Percentiles rank a stretch among this genome's conserved stretches.
These are phyloP conservation scores for Diaporthe ilicicola DNA, from an alignment of 2,329 filamentous ascomycete genomes.

Conservation along the genomic window DNA sequence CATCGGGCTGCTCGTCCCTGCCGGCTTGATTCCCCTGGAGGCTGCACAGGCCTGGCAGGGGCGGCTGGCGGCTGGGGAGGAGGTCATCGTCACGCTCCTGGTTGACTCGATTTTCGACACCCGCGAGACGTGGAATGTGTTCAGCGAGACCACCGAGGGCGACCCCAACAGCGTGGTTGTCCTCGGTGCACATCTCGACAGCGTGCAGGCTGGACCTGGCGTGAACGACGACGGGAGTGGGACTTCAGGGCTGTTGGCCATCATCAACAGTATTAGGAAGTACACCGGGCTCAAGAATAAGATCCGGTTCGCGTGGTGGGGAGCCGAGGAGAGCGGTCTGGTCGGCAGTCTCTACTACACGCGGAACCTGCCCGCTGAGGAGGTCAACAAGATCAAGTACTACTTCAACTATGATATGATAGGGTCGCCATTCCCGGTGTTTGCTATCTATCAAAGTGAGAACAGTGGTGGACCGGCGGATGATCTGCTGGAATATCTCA, in stretches of 20 bases:
- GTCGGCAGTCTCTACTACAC: constrained; percentile 48
- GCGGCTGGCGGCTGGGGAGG: constrained; percentile 36
- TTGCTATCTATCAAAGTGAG: constrained; percentile 44
- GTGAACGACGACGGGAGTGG: constrained; percentile 58
- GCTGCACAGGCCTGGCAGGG: constrained; percentile 39
- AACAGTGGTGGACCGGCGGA: neutral
- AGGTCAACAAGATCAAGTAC: constrained; percentile 45
- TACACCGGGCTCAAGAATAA: constrained; percentile 48
- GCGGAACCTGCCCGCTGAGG: constrained; percentile 43
- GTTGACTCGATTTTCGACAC: constrained; percentile 48
- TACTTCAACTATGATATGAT: constrained; percentile 56
- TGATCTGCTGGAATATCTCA: neutral
- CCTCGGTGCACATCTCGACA: constrained; percentile 54
- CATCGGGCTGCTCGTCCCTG: constrained; percentile 37
- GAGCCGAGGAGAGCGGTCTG: constrained; percentile 54
- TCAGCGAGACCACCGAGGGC: constrained; percentile 54
- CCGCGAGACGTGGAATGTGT: constrained; percentile 53
- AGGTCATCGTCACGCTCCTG: constrained; percentile 42
- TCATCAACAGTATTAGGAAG: constrained; percentile 37
- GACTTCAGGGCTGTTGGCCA: constrained; percentile 49
- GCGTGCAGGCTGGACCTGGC: constrained; percentile 52
- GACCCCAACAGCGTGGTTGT: constrained; percentile 52
- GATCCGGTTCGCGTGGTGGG: constrained; percentile 55
- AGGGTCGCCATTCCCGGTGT: constrained; percentile 41
- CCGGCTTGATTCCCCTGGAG: constrained; percentile 41